phyloP scores from a whole-genome alignment of 192 early-diverging fungal species.

The Rhizophlyctis rosea region DNA sequence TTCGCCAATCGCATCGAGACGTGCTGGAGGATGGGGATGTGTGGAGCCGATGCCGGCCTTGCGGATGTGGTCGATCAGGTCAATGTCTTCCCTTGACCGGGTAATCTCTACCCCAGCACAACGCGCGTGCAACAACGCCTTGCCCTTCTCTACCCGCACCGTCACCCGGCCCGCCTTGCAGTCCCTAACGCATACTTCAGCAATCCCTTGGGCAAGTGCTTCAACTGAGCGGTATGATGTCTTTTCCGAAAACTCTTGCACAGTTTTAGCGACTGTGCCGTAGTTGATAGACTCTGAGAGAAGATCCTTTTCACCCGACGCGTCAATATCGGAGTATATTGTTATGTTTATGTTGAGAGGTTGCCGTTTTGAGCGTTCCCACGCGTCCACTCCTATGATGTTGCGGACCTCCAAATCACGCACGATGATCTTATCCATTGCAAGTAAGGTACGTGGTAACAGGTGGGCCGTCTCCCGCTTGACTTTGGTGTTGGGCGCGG shows the following conservation, averaged over 20 bases:
- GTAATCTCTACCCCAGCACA: slow-evolving; percentile 86
- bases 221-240: slow-evolving; percentile 78
- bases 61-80: slow-evolving; percentile 23
- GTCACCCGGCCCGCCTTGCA: slow-evolving; percentile 76
- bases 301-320: slow-evolving; percentile 75
- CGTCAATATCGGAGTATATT: slow-evolving; percentile 69
- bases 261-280: slow-evolving; percentile 69
- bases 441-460: slow-evolving; percentile 48
- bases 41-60: neutral
- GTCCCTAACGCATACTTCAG: slow-evolving; percentile 70
- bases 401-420: slow-evolving; percentile 77
- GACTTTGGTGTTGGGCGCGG: no score
- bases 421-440: slow-evolving; percentile 42
- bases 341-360: slow-evolving; percentile 78
- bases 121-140: slow-evolving; percentile 86
- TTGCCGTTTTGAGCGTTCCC: slow-evolving; percentile 86
- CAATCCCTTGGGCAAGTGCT: slow-evolving; percentile 84
- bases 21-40: neutral
- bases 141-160: slow-evolving; percentile 76
- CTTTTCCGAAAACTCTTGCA: slow-evolving; percentile 73
- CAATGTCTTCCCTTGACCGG: slow-evolving; percentile 62
- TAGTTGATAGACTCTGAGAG: slow-evolving; percentile 84
- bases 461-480: no score
- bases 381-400: slow-evolving; percentile 87
- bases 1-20: slow-evolving; percentile 38